These are phyloP conservation scores for Cystofilobasidium bisporidii DNA, from an alignment of 768 basidiomycete species.

Conservation along the genomic window DNA sequence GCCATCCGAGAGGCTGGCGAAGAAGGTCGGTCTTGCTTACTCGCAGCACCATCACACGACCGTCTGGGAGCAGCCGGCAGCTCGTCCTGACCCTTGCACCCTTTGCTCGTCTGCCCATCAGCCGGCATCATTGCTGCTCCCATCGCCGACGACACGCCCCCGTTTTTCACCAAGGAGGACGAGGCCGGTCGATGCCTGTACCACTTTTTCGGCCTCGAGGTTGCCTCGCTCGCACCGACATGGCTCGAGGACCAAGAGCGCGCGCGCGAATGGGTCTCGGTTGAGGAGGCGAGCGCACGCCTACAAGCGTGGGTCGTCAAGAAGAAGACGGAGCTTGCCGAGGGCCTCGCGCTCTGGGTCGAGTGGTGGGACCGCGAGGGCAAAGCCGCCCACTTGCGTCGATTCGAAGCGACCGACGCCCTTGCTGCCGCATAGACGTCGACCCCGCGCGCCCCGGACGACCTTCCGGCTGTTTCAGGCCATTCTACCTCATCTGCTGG, in stretches of 20 bases:
- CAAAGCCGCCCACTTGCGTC: background rate
- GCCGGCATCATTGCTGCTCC: slow-evolving; percentile 16
- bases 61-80: no score
- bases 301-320: slow-evolving; percentile 6
- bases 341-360: background rate
- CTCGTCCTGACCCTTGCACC: background rate
- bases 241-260: slow-evolving; percentile 11
- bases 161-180: background rate
- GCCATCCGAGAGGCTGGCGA: slow-evolving; percentile 12
- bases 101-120: background rate
- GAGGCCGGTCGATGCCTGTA: background rate
- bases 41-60: background rate
- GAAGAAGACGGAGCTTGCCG: background rate
- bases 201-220: slow-evolving; percentile 11
- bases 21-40: background rate
- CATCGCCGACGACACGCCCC: background rate
- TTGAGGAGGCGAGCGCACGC: slow-evolving; percentile 3
- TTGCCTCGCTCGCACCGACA: slow-evolving; percentile 3
- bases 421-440: no score
- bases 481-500: no score
- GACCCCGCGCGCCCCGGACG: no score
- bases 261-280: slow-evolving; percentile 5
- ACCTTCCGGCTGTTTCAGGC: no score
- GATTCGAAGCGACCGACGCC: no score
- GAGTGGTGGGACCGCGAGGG: slow-evolving; percentile 15